phyloP scores from a whole-genome alignment of 2,329 filamentous ascomycete genomes.

The Cordyceps cateniannulata region DNA sequence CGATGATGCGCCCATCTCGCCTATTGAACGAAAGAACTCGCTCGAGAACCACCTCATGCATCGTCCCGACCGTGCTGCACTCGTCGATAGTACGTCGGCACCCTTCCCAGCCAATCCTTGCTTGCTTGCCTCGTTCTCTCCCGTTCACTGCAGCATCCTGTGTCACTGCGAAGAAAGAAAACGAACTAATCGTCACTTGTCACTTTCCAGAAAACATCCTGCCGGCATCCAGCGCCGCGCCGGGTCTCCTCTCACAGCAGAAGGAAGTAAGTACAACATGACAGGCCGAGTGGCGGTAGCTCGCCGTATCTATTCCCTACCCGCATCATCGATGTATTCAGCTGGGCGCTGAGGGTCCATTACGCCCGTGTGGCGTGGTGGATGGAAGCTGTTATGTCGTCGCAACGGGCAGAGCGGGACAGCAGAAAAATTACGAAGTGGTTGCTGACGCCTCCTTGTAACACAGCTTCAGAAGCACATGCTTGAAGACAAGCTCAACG shows the following conservation, averaged over 20 bases:
- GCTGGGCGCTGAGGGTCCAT: background rate
- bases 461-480: conserved; percentile 71
- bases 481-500: conserved; percentile 79
- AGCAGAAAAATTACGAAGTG: background rate
- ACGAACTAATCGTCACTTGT: conserved; percentile 18
- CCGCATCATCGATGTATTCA: background rate
- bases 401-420: background rate
- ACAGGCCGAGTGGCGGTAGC: background rate
- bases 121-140: background rate
- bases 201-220: conserved; percentile 70
- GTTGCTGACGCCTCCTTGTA: background rate
- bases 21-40: conserved; percentile 56
- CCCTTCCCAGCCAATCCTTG: background rate
- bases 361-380: background rate
- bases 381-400: background rate
- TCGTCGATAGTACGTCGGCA: conserved; percentile 66
- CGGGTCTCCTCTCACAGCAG: conserved; percentile 72
- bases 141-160: background rate
- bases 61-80: conserved; percentile 67
- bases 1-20: conserved; percentile 48
- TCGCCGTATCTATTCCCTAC: background rate
- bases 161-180: background rate
- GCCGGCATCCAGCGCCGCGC: conserved; percentile 69
- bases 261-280: conserved; percentile 49
- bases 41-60: conserved; percentile 66